These are phyloP conservation scores for Linnemannia zychae DNA, from an alignment of 192 early-diverging fungal species.

Conservation along the genomic window DNA sequence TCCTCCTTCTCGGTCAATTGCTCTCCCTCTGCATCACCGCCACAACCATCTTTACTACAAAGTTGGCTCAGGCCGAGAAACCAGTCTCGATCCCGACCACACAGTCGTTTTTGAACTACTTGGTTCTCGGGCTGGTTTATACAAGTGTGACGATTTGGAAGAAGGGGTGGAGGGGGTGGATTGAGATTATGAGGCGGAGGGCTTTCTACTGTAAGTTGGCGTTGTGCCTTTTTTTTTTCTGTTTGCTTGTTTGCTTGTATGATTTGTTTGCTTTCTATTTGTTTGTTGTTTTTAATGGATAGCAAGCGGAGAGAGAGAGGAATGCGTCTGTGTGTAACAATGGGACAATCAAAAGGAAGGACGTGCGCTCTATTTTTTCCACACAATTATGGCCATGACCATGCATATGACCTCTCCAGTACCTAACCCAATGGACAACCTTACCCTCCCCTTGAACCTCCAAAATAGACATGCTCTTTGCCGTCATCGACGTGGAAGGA, in stretches of 20 bases:
- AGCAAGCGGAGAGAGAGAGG: not conserved
- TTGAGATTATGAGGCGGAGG: slow-evolving; percentile 56
- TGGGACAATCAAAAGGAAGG: not conserved
- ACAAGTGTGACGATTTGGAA: slow-evolving; percentile 66
- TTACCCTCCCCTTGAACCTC: not conserved
- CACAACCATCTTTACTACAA: slow-evolving; percentile 74
- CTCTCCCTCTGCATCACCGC: slow-evolving; percentile 83
- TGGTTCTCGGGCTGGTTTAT: slow-evolving; percentile 72
- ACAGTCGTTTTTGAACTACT: slow-evolving; percentile 80
- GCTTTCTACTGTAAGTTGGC: slow-evolving; percentile 60
- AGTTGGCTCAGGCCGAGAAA: slow-evolving; percentile 67
- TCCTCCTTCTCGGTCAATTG: slow-evolving; percentile 74
- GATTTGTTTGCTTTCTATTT: too few species aligned
- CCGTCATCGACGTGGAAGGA: slow-evolving; percentile 80
- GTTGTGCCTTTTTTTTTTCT: not conserved
- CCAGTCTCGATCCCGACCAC: slow-evolving; percentile 73
- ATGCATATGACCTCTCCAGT: not conserved
- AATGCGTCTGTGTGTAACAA: not conserved
- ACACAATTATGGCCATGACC: not conserved
- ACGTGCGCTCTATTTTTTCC: not conserved
- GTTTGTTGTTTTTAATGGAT: too few species aligned
- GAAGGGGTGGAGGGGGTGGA: slow-evolving; percentile 62
- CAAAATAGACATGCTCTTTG: slow-evolving; percentile 69
- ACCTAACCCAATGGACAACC: not conserved
- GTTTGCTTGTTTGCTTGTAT: not conserved